Evolutionary conservation across 2,329 filamentous ascomycete species (phyloP).

Genomic region (Aspergillus flavus): DNA sequence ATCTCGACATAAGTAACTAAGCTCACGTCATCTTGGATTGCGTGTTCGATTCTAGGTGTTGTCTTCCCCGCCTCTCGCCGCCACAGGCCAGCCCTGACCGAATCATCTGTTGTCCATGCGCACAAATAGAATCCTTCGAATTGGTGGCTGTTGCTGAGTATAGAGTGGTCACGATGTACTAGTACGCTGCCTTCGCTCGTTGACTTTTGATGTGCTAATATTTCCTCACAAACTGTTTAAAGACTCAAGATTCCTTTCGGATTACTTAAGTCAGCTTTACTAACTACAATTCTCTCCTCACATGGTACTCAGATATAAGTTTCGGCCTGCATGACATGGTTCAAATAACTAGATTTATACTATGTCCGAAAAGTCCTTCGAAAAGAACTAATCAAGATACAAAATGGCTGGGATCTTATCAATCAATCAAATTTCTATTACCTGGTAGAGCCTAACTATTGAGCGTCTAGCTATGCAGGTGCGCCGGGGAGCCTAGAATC

Average conservation of each 20-base stretch:
- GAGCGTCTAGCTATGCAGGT: no score
- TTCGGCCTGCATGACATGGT: neutral
- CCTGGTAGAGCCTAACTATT: no score
- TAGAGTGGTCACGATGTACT: neutral
- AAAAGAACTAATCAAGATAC: no score
- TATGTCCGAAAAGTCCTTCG: neutral
- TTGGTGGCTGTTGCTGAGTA: neutral
- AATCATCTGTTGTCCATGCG: neutral
- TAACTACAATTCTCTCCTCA: neutral
- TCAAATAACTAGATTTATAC: neutral
- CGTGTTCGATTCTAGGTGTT: neutral
- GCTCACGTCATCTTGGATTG: neutral
- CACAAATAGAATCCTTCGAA: neutral
- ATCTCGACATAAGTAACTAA: neutral
- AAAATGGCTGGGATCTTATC: no score
- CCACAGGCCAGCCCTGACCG: neutral
- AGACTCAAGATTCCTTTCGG: neutral
- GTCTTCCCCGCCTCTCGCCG: neutral
- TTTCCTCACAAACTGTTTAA: neutral
- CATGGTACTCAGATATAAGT: neutral
- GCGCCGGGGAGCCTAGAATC: no score
- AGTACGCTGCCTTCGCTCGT: neutral
- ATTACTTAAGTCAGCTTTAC: neutral
- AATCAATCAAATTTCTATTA: no score
- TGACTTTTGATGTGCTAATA: neutral